Base-by-base conservation (phyloP, 139 green algal genomes). In the Chlamydomonas sphaeroides region DNA sequence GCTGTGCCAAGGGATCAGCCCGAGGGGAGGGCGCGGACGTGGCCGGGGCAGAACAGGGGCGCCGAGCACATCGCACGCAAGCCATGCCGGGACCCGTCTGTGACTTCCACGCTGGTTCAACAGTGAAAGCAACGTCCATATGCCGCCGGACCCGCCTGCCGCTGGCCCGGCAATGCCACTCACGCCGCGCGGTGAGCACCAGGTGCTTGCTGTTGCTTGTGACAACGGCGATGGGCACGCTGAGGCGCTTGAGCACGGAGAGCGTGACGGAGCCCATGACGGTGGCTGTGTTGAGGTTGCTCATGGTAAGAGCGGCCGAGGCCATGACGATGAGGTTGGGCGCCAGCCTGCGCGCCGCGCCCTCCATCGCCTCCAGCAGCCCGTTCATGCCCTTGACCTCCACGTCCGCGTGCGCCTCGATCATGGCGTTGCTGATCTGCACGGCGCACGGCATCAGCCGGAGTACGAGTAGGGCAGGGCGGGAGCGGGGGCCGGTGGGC, bases 281-380 rank as follows among this genome's bases (percentile, higher is more conserved):
- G 23, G 61, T 56, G 32, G 83, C 65, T 8, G 81, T 77, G 63
- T 79, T 79, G 35, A 90, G 63, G 78, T 76, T 68, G 38, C 25
- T 33, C 74, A 81, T 84, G 84, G 84, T 88, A 65, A 88, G 78
- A 49, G 83, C 78, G 23, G 72, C 30, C 61, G 73, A 85, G 68
- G 75, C 86, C 81, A 90, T 87, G 23, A 90, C 77, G 35, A 90
- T 70, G 41, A 90, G 49, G 33, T 79, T 51, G 38, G 67, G 79
- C 6, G 23, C 28, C 53, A 78, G 49, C 53, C 25, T n/a, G 48
- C 14, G 1, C 3, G 71, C 78, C 33, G 82, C 84, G 32, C n/a
- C 28, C 72, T 90, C 82, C 68, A 90, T 83, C 53, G 41, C 51
- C 23, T 90, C 86, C 42, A 90, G 71, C 65, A 90, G 78, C 10